phyloP scores from a whole-genome alignment of 208 protist genomes.

The Leishmania tropica region DNA sequence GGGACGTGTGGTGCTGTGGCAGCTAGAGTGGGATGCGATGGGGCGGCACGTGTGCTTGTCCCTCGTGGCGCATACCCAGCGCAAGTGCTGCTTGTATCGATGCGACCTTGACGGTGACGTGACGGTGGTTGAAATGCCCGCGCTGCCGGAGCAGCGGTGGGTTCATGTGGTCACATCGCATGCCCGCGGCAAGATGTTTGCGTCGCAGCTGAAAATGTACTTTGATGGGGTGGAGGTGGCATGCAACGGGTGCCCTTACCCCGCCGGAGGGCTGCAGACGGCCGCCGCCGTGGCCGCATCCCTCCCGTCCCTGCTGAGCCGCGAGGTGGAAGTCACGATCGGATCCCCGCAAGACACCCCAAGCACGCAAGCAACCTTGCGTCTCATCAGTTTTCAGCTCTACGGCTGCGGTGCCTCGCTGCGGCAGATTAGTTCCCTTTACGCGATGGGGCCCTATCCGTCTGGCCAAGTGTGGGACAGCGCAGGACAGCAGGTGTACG shows the following conservation, averaged over 20 bases:
- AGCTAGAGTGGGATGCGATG: conserved; percentile 36
- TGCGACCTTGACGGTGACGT: conserved; percentile 32
- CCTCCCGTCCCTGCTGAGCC: conserved; percentile 25
- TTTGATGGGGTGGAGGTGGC: conserved; percentile 49
- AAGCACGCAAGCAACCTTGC: conserved; percentile 23
- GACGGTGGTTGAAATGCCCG: conserved; percentile 43
- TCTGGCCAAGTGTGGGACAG: conserved; percentile 30
- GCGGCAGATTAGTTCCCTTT: conserved; percentile 45
- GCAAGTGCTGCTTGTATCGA: conserved; percentile 35
- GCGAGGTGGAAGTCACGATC: conserved; percentile 40
- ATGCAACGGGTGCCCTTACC: conserved; percentile 33
- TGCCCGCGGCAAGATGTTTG: conserved; percentile 37
- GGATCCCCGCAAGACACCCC: conserved; percentile 34
- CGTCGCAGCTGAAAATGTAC: conserved; percentile 44
- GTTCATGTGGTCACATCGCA: conserved; percentile 51
- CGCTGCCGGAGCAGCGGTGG: conserved; percentile 51
- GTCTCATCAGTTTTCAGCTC: conserved; percentile 52
- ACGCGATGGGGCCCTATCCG: conserved; percentile 34
- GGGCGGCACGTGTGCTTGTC: conserved; percentile 32
- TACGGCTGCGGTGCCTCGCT: conserved; percentile 40
- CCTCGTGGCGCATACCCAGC: conserved; percentile 29
- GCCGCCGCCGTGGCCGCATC: conserved; percentile 23
- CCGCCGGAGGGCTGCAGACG: conserved; percentile 26
- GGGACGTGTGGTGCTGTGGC: conserved; percentile 39
- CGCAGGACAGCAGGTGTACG: conserved; percentile 26